A percentile compares a stretch with the other conserved stretches of the same genome.
Conservation (phyloP, 805 yeast species). For the Suhomyces xylopsoci region DNA sequence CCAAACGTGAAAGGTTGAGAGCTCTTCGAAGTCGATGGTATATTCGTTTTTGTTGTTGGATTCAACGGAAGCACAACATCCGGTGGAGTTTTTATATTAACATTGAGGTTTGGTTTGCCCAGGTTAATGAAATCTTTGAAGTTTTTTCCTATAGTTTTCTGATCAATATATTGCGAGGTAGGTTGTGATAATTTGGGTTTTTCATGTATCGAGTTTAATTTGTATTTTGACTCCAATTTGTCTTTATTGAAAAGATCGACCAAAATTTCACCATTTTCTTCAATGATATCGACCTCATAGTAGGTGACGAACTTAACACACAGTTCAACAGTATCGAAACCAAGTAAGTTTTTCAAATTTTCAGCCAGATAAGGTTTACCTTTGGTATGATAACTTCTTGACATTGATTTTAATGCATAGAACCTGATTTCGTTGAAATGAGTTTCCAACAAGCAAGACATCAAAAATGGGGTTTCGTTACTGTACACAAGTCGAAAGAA, state of each 20-base stretch:
- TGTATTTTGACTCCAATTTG: slow-evolving; percentile 37
- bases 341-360: slow-evolving; percentile 49
- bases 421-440: slow-evolving; percentile 78
- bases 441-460: slow-evolving; percentile 73
- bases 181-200: slow-evolving; percentile 38
- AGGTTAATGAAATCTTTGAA: slow-evolving; percentile 30
- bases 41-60: background rate
- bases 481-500: slow-evolving; percentile 59
- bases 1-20: background rate
- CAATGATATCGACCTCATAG: slow-evolving; percentile 51
- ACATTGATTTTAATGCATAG: slow-evolving; percentile 65
- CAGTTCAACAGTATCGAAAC: slow-evolving; percentile 62
- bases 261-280: slow-evolving; percentile 26
- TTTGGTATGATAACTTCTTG: slow-evolving; percentile 64
- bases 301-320: slow-evolving; percentile 56
- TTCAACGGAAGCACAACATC: background rate
- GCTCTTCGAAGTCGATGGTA: background rate
- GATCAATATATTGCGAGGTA: slow-evolving; percentile 30
- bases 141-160: slow-evolving; percentile 20
- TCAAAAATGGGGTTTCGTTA: slow-evolving; percentile 54
- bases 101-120: slow-evolving; percentile 16
- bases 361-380: slow-evolving; percentile 61
- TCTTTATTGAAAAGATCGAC: slow-evolving; percentile 43
- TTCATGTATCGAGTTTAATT: slow-evolving; percentile 34
- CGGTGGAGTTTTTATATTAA: background rate